phyloP scores from a whole-genome alignment of 202 grass and related monocot species.

The Panicum virgatum region DNA sequence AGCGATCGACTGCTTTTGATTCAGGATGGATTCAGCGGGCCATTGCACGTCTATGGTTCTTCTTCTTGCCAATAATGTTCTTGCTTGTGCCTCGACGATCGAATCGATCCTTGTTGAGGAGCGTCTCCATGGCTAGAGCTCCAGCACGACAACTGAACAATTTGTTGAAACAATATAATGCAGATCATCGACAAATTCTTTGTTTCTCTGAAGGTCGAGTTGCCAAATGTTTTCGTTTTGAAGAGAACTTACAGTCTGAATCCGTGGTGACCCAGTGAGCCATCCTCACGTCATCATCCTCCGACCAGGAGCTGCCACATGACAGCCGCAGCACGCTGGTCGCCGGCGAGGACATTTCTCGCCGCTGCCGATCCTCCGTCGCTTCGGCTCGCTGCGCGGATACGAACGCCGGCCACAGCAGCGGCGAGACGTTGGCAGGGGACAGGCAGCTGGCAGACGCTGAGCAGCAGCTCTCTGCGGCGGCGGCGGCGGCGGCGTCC shows the following conservation, averaged over 20 bases:
- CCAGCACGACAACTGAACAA: conserved; percentile 53
- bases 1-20: too few species aligned
- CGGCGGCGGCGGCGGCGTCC: too few species aligned
- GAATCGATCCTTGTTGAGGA: not conserved
- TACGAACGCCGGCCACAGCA: not conserved
- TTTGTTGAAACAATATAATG: not conserved
- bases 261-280: conserved; percentile 75
- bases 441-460: not conserved
- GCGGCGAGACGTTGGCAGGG: not conserved
- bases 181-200: not conserved
- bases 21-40: too few species aligned
- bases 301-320: conserved; percentile 7
- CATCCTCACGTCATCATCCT: conserved; percentile 25
- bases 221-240: not conserved
- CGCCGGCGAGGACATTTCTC: too few species aligned
- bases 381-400: too few species aligned
- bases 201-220: not conserved
- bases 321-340: not conserved
- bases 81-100: not conserved
- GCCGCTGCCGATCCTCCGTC: not conserved
- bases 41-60: not conserved
- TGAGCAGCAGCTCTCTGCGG: not conserved
- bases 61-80: not conserved
- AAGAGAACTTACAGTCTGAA: conserved; percentile 61
- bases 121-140: not conserved